Percentiles rank a stretch among this genome's conserved stretches.
Conservation (phyloP, 768 basidiomycete species). For the Termitomyces bulborhizus region DNA sequence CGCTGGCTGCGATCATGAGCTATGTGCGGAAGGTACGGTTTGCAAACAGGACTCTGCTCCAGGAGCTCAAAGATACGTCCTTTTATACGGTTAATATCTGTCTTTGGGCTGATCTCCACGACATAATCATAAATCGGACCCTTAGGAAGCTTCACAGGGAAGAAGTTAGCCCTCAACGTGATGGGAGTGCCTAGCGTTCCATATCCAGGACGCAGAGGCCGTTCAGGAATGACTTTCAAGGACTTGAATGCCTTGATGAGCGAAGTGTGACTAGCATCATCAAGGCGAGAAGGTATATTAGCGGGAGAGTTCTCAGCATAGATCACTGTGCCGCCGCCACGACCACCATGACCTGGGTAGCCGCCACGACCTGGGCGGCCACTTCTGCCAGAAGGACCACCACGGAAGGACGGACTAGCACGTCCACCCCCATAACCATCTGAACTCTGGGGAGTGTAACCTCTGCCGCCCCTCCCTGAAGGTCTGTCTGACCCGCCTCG, state of each 20-base stretch:
- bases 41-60: conserved; percentile 31
- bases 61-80: conserved; percentile 50
- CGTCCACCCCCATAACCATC: conserved; percentile 14
- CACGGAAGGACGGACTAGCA: conserved; percentile 17
- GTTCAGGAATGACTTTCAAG: conserved; percentile 23
- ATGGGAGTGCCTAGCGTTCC: conserved; percentile 44
- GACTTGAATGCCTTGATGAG: conserved; percentile 34
- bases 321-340: conserved; percentile 29
- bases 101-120: conserved; percentile 43
- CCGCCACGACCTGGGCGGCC: conserved; percentile 14
- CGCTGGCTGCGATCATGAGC: conserved; percentile 48
- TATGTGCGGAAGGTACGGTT: conserved; percentile 32
- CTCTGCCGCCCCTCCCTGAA: conserved; percentile 14
- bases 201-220: conserved; percentile 51
- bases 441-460: conserved; percentile 9
- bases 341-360: conserved; percentile 9
- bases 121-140: conserved; percentile 50
- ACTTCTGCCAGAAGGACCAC: conserved; percentile 18
- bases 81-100: conserved; percentile 37
- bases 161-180: conserved; percentile 58
- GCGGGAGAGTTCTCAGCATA: conserved; percentile 30
- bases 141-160: conserved; percentile 42
- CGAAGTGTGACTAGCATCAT: conserved; percentile 24
- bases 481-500: conserved; percentile 10
- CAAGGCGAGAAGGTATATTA: conserved; percentile 29